A percentile compares a stretch with the other conserved stretches of the same genome.
phyloP scores from a whole-genome alignment of 1,284 basidiomycete genomes.

The Takashimella koratensis region DNA sequence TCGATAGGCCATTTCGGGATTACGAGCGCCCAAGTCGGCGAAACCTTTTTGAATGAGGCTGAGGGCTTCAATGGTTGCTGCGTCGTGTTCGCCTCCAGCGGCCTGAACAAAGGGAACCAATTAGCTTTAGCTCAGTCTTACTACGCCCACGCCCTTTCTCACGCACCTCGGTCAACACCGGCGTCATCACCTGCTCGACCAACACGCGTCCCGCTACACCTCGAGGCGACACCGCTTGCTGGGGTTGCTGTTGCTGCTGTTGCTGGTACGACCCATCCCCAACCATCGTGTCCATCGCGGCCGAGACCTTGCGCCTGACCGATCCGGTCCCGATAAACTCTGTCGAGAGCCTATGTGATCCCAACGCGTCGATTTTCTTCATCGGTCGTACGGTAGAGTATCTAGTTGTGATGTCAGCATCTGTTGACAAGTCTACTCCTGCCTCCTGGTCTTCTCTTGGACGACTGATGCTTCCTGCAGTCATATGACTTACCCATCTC shows the following conservation, averaged over 20 bases:
- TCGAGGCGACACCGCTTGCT: slow-evolving; percentile 33
- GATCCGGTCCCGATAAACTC: slow-evolving; percentile 65
- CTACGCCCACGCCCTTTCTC: too few relatives aligned
- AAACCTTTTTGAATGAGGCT: slow-evolving; percentile 88
- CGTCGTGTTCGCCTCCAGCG: slow-evolving; percentile 77
- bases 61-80: slow-evolving; percentile 79
- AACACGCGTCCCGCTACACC: slow-evolving; percentile 66
- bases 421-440: not conserved
- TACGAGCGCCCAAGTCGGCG: slow-evolving; percentile 70
- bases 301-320: slow-evolving; percentile 8
- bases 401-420: slow-evolving; percentile 17
- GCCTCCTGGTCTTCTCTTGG: not conserved
- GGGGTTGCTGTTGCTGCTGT: not conserved
- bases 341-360: slow-evolving; percentile 70
- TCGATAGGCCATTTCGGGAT: slow-evolving; percentile 78
- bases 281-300: not conserved
- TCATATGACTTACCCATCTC: slow-evolving; percentile 57
- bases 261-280: not conserved
- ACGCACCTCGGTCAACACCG: slow-evolving; percentile 67
- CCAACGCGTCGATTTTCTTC: slow-evolving; percentile 78
- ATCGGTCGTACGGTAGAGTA: slow-evolving; percentile 86
- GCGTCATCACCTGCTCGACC: slow-evolving; percentile 75
- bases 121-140: too few relatives aligned
- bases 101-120: slow-evolving; percentile 52
- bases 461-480: not conserved